These are phyloP conservation scores for Teunomyces kruisii DNA, from an alignment of 805 yeast species.

Conservation along the genomic window DNA sequence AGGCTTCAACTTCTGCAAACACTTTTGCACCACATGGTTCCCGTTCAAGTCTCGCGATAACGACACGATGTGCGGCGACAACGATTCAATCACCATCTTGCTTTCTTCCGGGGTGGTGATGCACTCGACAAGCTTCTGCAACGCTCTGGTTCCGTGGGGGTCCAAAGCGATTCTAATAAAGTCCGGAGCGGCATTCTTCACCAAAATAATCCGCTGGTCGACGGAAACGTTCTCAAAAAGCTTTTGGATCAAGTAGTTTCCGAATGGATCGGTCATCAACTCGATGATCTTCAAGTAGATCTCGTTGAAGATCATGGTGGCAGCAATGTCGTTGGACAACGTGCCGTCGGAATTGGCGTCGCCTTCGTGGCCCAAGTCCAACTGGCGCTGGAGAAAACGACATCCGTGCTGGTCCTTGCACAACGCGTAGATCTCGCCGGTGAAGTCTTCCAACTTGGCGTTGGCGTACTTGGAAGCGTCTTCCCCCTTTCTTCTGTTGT, in stretches of 20 bases:
- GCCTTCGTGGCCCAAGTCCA: constrained; percentile 56
- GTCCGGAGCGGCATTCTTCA: constrained; percentile 69
- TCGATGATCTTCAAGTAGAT: constrained; percentile 76
- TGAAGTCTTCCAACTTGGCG: constrained; percentile 65
- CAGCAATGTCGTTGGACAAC: constrained; percentile 45
- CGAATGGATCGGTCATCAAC: constrained; percentile 93
- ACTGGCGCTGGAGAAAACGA: constrained; percentile 82
- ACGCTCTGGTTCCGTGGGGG: constrained; percentile 95
- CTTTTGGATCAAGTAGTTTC: constrained; percentile 93
- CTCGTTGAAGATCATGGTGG: constrained; percentile 77
- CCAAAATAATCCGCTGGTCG: constrained; percentile 68
- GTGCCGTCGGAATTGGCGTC: constrained; percentile 6
- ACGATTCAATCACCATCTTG: constrained; percentile 54
- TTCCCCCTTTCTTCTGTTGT: constrained; percentile 48
- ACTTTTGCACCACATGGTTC: constrained; percentile 93
- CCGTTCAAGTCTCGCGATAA: constrained; percentile 91
- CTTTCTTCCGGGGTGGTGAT: constrained; percentile 72
- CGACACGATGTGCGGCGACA: constrained; percentile 70
- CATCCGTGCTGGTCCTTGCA: constrained; percentile 98
- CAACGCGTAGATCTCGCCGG: constrained; percentile 71
- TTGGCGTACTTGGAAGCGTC: constrained; percentile 70
- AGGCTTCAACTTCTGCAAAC: constrained; percentile 68
- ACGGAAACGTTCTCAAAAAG: constrained; percentile 71
- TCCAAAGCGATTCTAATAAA: constrained; percentile 81
- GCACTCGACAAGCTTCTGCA: constrained; percentile 89